Base-by-base conservation (phyloP, 495 filamentous ascomycete genomes). In the Penicillium pancosmium region DNA sequence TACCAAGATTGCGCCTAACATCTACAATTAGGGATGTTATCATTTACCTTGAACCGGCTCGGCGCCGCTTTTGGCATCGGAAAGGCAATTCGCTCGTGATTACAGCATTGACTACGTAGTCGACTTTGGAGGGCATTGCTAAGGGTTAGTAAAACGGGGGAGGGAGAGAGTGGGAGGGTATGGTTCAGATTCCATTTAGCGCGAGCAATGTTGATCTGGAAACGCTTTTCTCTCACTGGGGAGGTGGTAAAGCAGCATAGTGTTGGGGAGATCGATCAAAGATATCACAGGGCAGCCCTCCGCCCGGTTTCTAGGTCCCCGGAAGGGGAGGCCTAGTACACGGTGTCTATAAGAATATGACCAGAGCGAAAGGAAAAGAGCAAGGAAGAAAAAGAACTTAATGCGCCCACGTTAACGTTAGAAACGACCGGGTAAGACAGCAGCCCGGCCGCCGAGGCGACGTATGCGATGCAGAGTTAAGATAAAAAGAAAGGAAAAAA, bases 381-480 rank as follows among this genome's bases (percentile, higher is more conserved):
- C 57, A 31, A 46, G 18, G n/a, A 52, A 53, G 44, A 50, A 56
- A 50, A 48, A 49, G 19, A 40, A 54, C 7, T 18, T 23, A 16
- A 54, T 23, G 48, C 41, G 56, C 52, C 56, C 31, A 56, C 35
- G 38, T 31, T 31, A 31, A 31, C 27, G 27, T 31, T n/a, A 31
- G 31, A 53, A 56, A 33, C 40, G 52, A 41, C 21, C n/a, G 55
- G 52, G 58, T 41, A 61, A 47, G 51, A 59, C 61, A 41, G 59
- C 61, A 67, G 64, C 61, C 61, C 60, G 50, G 27, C 57, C 55
- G 48, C 43, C 19, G 50, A 18, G 50, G 58, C 55, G 50, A 46
- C 51, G 48, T 55, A 58, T 59, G 63, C 54, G 49, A 62, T 60
- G 56, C 53, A 57, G 46, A 55, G 43, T 56, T 59, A 59, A 34